phyloP scores from a whole-genome alignment of 208 protist species.

The Trypanosoma rangeli region DNA sequence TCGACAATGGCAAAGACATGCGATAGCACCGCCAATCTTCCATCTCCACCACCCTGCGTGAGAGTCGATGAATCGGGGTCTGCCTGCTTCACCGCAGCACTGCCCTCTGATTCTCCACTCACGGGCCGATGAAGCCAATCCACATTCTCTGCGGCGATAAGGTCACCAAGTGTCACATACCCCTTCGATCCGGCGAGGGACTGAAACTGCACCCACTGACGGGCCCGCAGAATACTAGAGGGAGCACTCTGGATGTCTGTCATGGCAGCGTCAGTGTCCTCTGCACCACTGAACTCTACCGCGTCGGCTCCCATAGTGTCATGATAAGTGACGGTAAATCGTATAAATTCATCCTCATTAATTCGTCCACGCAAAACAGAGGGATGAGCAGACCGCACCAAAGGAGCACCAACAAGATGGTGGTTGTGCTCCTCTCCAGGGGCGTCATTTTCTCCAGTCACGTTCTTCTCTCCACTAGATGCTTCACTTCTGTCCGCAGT shows the following conservation, averaged over 20 bases:
- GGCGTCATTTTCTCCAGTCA: not conserved
- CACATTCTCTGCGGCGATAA: slow-evolving; percentile 27
- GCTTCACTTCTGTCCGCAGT: not conserved
- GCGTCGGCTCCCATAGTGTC: slow-evolving; percentile 24
- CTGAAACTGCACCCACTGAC: slow-evolving; percentile 38
- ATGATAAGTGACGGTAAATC: slow-evolving; percentile 19
- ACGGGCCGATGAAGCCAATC: slow-evolving; percentile 20
- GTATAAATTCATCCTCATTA: slow-evolving; percentile 28
- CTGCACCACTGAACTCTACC: not conserved
- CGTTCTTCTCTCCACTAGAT: not conserved
- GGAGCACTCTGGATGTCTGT: not conserved
- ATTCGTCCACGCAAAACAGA: slow-evolving; percentile 1
- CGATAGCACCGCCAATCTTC: slow-evolving; percentile 24
- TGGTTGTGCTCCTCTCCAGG: not conserved
- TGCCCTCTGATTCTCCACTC: not conserved
- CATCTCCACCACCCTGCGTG: not conserved
- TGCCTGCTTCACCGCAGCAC: not conserved
- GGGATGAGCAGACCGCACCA: not conserved
- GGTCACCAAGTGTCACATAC: slow-evolving; percentile 46
- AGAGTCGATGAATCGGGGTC: not conserved
- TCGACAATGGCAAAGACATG: slow-evolving; percentile 63
- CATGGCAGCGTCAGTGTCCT: not conserved
- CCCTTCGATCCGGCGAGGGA: slow-evolving; percentile 55
- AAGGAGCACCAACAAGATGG: not conserved
- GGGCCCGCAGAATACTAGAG: not conserved